These are phyloP conservation scores for Stachybotrys chlorohalonatus DNA, from an alignment of 2,329 filamentous ascomycete species.

Conservation along the genomic window DNA sequence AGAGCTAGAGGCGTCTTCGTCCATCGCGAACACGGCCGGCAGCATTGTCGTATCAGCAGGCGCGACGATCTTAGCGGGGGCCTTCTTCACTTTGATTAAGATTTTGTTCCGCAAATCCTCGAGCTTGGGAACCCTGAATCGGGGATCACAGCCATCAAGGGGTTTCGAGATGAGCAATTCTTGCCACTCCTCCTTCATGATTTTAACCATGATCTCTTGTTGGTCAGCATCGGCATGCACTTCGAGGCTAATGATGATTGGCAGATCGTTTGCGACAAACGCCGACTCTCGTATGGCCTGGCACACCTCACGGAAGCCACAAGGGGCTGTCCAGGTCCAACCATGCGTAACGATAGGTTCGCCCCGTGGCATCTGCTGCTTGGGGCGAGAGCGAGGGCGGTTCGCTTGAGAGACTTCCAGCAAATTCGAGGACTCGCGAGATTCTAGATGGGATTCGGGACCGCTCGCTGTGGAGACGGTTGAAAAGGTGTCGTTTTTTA, in stretches of 20 bases:
- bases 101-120: conserved; percentile 71
- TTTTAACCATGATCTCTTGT: conserved; percentile 85
- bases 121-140: conserved; percentile 55
- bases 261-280: conserved; percentile 66
- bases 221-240: conserved; percentile 77
- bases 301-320: conserved; percentile 82
- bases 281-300: conserved; percentile 68
- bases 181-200: conserved; percentile 85
- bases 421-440: conserved; percentile 23
- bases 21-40: conserved; percentile 14
- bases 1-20: conserved; percentile 31
- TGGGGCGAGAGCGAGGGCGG: conserved; percentile 9
- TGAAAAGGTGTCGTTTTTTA: conserved; percentile 19
- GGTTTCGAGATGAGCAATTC: conserved; percentile 58
- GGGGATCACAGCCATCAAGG: conserved; percentile 40
- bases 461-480: conserved; percentile 13
- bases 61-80: conserved; percentile 24
- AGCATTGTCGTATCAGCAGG: conserved; percentile 22
- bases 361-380: conserved; percentile 24
- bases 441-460: conserved; percentile 14
- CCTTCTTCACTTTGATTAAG: conserved; percentile 69
- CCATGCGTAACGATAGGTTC: conserved; percentile 79
- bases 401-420: conserved; percentile 18
- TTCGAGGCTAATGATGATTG: conserved; percentile 86
- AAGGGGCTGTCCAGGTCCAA: conserved; percentile 77